Base-by-base conservation (phyloP, 1,139 yeast genomes). In the Suhomyces taliae region DNA sequence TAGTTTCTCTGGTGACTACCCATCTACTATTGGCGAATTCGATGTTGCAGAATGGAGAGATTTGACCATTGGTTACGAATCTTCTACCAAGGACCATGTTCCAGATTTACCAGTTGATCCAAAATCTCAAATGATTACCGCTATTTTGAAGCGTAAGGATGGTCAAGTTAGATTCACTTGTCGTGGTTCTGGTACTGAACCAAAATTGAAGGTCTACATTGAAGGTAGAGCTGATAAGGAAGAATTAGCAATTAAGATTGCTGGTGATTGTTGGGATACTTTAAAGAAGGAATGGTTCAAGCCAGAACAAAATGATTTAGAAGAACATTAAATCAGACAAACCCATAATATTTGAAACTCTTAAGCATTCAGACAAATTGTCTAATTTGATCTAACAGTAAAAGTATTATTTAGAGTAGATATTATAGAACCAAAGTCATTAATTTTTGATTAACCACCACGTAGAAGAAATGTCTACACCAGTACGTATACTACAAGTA, bases 171-270 rank as follows among this genome's bases (percentile, higher is more conserved):
- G 96, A 37, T 85, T 91, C 62, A 91, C 98, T 0, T 83, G 89
- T 43, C 76, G 99, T 43, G 97, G 98, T 0, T 89, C 97, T 5
- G 99, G 99, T 8, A 93, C 99, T 0, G 99, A 93, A 62, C 98
- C 98, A 4, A 93, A 93, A 61, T 72, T 93, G 52, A 93, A 93
- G 65, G 89, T 91, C 1, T 93, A 93, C 66, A 85, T 93, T 38
- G 98, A 93, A 62, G 96, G 95, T 0, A 67, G 66, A 36, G 49
- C 54, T 1, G 56, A 62, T 6, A 54, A 58, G 9, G 85, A 78
- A 40, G 60, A 55, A 1, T 57, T 62, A 6, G 89, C 97, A 0
- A 51, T 57, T 2, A 53, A 46, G 0, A 61, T 85, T 10, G 93
- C 96, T 0, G 65, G 66, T 10, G 66, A 70, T 29, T 86, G 90